Evolutionary conservation across 257 asterid species (phyloP).

Genomic region (Rauvolfia tetraphylla): DNA sequence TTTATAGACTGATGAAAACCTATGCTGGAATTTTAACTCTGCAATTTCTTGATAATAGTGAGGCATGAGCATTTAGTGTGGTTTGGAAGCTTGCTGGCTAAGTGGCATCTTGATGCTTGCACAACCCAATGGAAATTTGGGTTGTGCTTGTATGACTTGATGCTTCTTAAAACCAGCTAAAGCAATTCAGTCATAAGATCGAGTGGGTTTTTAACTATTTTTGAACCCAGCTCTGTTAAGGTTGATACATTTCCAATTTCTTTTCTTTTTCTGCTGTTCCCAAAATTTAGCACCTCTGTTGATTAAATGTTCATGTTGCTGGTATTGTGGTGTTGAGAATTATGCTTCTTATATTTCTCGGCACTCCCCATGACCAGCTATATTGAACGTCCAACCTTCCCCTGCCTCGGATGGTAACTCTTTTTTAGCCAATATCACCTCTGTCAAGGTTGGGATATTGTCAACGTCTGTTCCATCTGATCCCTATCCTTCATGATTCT

Average conservation of each 20-base stretch:
- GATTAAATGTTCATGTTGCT: background rate
- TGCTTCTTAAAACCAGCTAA: conserved; percentile 17
- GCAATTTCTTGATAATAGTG: background rate
- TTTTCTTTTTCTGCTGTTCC: background rate
- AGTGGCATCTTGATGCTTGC: conserved; percentile 4
- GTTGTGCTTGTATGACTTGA: conserved; percentile 1
- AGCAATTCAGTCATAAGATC: conserved; percentile 15
- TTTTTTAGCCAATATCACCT: background rate
- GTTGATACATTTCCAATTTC: conserved; percentile 11
- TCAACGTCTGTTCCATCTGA: background rate
- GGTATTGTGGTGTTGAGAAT: conserved; percentile 1
- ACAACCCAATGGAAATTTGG: background rate
- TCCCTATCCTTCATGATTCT: background rate
- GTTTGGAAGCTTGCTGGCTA: background rate
- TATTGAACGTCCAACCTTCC: background rate
- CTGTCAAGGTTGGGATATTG: background rate
- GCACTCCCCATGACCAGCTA: conserved; percentile 13
- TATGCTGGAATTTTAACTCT: background rate
- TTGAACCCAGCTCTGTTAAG: conserved; percentile 22
- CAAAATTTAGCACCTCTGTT: background rate
- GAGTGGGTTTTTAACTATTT: conserved; percentile 7
- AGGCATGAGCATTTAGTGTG: background rate
- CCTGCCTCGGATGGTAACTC: background rate
- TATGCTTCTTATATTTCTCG: background rate
- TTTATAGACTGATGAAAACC: background rate